A percentile compares a stretch with the other conserved stretches of the same genome.
Conservation (phyloP, 768 basidiomycete species). For the Tricholoma furcatifolium region DNA sequence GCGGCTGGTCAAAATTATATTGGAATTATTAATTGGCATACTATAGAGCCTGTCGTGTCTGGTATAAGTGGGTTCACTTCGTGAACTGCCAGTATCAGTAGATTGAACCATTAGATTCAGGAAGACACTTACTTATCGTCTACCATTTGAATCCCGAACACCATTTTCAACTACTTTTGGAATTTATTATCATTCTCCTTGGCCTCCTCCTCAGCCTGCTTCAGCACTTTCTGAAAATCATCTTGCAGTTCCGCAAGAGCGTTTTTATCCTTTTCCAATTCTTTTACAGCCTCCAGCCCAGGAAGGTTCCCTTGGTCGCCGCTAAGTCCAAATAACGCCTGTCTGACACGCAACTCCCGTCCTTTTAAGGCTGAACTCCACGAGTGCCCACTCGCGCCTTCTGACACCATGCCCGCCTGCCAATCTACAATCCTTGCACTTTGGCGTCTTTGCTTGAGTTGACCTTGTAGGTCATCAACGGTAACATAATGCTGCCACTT, state of each 20-base stretch:
- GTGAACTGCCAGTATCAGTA: too few species aligned
- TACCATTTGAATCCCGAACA: background rate
- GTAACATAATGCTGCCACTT: background rate
- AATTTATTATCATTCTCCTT: too few species aligned
- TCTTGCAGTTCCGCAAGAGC: background rate
- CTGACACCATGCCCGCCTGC: slow-evolving; percentile 21
- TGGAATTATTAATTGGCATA: too few species aligned
- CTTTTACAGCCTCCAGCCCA: slow-evolving; percentile 47
- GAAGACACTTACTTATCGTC: background rate
- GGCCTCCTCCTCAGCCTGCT: too few species aligned
- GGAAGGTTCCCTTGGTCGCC: slow-evolving; percentile 32
- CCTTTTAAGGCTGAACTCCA: slow-evolving; percentile 28
- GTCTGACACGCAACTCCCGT: slow-evolving; percentile 45
- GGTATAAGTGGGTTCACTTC: too few species aligned
- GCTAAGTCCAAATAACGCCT: slow-evolving; percentile 54
- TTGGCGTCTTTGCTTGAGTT: slow-evolving; percentile 22
- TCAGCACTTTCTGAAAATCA: background rate
- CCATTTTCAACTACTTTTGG: background rate
- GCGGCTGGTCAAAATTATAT: too few species aligned
- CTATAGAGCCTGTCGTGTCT: too few species aligned
- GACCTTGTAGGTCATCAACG: slow-evolving; percentile 15
- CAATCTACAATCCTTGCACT: slow-evolving; percentile 40
- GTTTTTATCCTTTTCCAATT: slow-evolving; percentile 10
- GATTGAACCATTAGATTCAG: background rate
- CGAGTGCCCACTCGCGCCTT: background rate